Percentiles rank a stretch among this genome's conserved stretches.
phyloP scores from a whole-genome alignment of 2,329 filamentous ascomycete species.

The Orbilia ellipsospora region DNA sequence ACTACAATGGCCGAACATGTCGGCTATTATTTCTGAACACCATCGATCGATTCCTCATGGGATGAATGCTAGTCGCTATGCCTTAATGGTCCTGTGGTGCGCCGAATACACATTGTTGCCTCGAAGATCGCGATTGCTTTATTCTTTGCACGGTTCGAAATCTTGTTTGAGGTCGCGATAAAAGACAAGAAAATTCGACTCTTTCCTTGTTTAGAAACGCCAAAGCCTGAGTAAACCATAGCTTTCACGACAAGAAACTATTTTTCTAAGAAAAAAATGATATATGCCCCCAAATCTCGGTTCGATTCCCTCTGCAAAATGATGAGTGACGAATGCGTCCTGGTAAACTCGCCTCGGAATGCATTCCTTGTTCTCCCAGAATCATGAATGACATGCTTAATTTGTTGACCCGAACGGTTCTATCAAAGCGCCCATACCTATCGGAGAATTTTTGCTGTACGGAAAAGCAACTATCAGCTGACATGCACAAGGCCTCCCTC shows the following conservation, averaged over 20 bases:
- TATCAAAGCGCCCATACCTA: constrained; percentile 52
- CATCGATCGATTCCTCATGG: constrained; percentile 32
- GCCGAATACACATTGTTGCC: constrained; percentile 51
- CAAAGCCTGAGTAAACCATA: constrained; percentile 41
- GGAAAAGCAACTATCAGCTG: constrained; percentile 56
- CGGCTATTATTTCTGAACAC: constrained; percentile 34
- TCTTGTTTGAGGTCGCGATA: constrained; percentile 54
- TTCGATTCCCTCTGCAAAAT: constrained; percentile 51
- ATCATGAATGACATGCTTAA: constrained; percentile 40
- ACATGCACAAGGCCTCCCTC: constrained; percentile 41
- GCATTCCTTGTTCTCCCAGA: constrained; percentile 40
- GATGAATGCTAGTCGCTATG: constrained; percentile 53
- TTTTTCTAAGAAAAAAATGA: constrained; percentile 29
- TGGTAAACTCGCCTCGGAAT: constrained; percentile 52
- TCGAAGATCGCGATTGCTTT: constrained; percentile 51
- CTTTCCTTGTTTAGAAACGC: constrained; percentile 41
- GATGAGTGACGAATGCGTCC: constrained; percentile 52
- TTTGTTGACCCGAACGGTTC: constrained; percentile 41
- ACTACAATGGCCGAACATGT: constrained; percentile 3
- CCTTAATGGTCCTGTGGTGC: constrained; percentile 52
- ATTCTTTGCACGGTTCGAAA: constrained; percentile 55
- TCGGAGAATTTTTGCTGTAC: constrained; percentile 42
- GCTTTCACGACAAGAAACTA: not conserved
- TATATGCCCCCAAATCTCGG: constrained; percentile 46
- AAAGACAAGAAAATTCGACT: constrained; percentile 27